Base-by-base conservation (phyloP, 2,329 filamentous ascomycete species). In the Verticillium albo-atrum region DNA sequence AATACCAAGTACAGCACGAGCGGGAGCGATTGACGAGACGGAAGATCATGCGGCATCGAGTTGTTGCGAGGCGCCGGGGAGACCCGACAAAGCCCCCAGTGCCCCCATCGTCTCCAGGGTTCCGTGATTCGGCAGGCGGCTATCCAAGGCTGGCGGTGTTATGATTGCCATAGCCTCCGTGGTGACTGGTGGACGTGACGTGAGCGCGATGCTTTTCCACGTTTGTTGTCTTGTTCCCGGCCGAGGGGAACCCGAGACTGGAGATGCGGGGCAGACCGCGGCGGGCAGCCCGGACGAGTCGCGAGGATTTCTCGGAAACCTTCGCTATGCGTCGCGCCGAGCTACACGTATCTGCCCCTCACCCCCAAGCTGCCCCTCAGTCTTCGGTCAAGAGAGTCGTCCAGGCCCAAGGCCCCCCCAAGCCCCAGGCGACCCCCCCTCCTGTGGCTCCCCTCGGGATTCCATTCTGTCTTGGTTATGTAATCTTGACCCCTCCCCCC, bases 201-300 rank as follows among this genome's bases (percentile, higher is more conserved):
- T 47, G 37, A 23, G 37, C 37, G 20, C 37, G 37, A 47, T 47
- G 37, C 37, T 47, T n/a, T 47, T 47, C 37, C 37, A 47, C 37
- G 37, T 12, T 20, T 47, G n/a, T 23, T 47, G 37, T 47, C 37
- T 47, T 30, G 51, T 59, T 51, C 58, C 66, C 67, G 68, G 68
- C 64, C 68, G 67, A 68, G 67, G 62, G 68, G 67, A 67, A 67
- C 62, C 62, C 62, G 62, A 63, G 62, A 59, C 57, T 62, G 54
- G 61, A 54, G 59, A 58, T 59, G 26, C 20, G 53, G 23, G 51
- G 51, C 20, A 53, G 37, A 54, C 37, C 30, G 55, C 35, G 50
- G 47, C 28, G 28, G 50, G 26, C 30, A 23, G 55, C 51, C 55
- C 35, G 35, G 54, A 42, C 50, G 51, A 37, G 27, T 58, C 58